phyloP scores from a whole-genome alignment of 192 early-diverging fungal genomes.

The Helicostylum pulchrum region DNA sequence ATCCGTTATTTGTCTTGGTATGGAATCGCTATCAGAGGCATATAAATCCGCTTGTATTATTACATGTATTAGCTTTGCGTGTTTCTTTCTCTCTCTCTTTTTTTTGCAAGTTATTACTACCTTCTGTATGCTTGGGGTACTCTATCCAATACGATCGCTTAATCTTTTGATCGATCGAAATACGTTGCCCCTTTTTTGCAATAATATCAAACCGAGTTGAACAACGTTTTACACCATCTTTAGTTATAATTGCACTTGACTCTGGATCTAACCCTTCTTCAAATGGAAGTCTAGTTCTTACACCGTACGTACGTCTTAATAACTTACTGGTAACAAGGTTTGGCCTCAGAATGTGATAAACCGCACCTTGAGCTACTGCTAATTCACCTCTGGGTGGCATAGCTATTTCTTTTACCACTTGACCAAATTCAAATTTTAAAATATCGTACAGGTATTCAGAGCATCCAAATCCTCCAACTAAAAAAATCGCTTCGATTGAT shows the following conservation, averaged over 20 bases:
- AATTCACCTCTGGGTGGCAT: constrained; percentile 45
- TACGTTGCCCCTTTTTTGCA: constrained; percentile 26
- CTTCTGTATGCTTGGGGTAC: constrained; percentile 9
- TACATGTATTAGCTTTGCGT: neutral
- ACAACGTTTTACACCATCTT: constrained; percentile 43
- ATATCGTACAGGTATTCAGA: constrained; percentile 40
- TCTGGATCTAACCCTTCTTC: constrained; percentile 40
- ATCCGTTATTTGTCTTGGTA: neutral
- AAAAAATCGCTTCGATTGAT: constrained; percentile 40
- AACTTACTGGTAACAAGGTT: constrained; percentile 35
- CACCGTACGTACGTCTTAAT: constrained; percentile 41
- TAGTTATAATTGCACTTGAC: constrained; percentile 39
- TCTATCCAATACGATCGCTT: neutral
- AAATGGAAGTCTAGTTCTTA: constrained; percentile 41
- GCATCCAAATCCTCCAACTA: constrained; percentile 55
- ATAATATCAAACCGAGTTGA: constrained; percentile 25
- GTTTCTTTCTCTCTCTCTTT: neutral
- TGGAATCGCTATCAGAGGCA: neutral
- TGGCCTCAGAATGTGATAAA: constrained; percentile 38
- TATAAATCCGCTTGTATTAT: constrained; percentile 2
- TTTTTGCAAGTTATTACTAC: no score
- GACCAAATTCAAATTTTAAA: constrained; percentile 34
- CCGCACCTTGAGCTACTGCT: constrained; percentile 50
- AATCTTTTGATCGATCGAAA: constrained; percentile 46
- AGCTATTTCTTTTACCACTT: constrained; percentile 30